Percentiles rank a stretch among this genome's conserved stretches.
Evolutionary conservation across 306 rosid genomes (phyloP).

Genomic region (Senna tora): DNA sequence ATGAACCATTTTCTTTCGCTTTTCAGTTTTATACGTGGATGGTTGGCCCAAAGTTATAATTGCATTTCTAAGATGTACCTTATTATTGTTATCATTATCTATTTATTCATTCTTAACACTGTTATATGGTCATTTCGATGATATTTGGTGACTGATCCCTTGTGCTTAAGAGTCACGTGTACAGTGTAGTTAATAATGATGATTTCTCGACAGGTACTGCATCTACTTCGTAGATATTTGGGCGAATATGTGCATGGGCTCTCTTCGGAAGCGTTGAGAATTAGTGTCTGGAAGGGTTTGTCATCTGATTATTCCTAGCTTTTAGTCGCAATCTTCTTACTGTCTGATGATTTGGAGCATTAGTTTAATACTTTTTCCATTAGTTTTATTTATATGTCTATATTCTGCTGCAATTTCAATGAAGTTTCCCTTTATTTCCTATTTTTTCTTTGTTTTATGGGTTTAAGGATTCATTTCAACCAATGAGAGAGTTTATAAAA

Average conservation of each 20-base stretch:
- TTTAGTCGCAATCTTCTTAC: conserved; percentile 15
- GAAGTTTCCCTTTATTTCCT: background rate
- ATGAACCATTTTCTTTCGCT: background rate
- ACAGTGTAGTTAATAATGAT: conserved; percentile 7
- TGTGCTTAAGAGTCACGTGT: background rate
- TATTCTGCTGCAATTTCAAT: background rate
- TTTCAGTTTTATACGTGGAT: background rate
- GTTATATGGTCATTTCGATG: background rate
- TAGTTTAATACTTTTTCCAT: background rate
- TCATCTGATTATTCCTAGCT: conserved; percentile 36
- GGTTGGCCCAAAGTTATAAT: background rate
- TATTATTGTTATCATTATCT: background rate
- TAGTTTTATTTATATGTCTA: background rate
- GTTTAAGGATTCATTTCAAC: no score
- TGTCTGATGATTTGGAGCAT: conserved; percentile 16
- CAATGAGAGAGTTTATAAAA: no score
- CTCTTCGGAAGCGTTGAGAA: conserved; percentile 88
- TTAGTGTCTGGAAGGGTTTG: conserved; percentile 98
- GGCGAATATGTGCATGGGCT: conserved; percentile 99
- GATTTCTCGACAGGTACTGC: conserved; percentile 68
- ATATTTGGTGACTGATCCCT: background rate
- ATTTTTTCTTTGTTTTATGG: background rate
- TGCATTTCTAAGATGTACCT: background rate
- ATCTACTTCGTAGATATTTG: conserved; percentile 86
- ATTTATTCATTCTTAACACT: background rate